Evolutionary conservation across 352 stramenopile genomes (phyloP), one percentile per base, ranked within the genome.

Genomic region (Halophytophthora polymorphica): DNA sequence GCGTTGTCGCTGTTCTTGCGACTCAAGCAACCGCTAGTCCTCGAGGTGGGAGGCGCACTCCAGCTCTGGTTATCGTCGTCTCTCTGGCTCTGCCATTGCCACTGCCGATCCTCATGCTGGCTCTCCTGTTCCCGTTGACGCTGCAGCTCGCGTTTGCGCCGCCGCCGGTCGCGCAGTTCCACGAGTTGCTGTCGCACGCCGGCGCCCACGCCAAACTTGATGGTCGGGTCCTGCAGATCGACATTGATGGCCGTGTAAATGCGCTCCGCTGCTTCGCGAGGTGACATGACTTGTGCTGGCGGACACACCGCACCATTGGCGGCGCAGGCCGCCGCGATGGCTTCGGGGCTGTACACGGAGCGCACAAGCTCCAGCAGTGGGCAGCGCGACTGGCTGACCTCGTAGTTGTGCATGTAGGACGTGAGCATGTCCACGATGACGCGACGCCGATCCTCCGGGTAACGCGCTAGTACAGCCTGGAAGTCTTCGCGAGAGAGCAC

Each of bases 401-500:
- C 64, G 36, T 64, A 69, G 19, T 54, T 63, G 13, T 69, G 57
- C 52, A 73, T 67, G 42, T 69, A 71, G 2, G 53, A 64, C 18
- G 50, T 35, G 3, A 73, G 45, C 61, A 73, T 70, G 19, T 59
- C 53, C n/a, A 68, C 45, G 7, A 73, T 34, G 7, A 73, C 61
- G 22, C 44, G 58, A 6, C 25, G 48, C 2, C 58, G 70, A 33
- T 82, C 68, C 0, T 58, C 43, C 0, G 69, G 66, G 44, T 74
- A 75, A 7, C 61, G 53, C 10, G 59, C 40, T 3, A 83, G 44
- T 2, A 84, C 36, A 2, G 50, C 50, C 19, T 80, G 69, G 46
- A 83, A 83, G 5, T 41, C 42, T 2, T 74, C 51, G 34, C 69
- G 58, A 2, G 50, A 58, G 18, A 86, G 39, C 7, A 79, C 69